Percentiles rank a stretch among this genome's conserved stretches.
phyloP scores from a whole-genome alignment of 305 asterid genomes.

The Plantago coronopus region DNA sequence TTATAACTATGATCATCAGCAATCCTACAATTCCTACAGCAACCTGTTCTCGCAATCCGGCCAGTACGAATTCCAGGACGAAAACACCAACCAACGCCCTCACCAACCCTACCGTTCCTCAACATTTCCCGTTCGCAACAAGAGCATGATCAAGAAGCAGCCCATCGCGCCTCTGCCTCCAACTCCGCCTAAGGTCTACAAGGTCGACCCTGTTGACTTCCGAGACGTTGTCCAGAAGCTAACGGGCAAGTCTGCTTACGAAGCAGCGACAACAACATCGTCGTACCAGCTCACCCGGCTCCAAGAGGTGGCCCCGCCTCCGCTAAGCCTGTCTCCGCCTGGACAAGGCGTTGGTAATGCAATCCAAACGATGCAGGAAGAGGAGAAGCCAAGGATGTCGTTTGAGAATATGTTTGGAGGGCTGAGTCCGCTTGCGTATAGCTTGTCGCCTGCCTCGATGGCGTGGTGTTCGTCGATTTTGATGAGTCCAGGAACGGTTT shows the following conservation, averaged over 20 bases:
- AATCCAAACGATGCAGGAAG: background rate
- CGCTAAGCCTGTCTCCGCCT: constrained; percentile 31
- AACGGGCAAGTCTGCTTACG: constrained; percentile 28
- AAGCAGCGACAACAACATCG: constrained; percentile 1
- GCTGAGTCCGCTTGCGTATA: constrained; percentile 34
- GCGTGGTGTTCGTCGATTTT: constrained; percentile 43
- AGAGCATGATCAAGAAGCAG: constrained; percentile 22
- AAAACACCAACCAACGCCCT: background rate
- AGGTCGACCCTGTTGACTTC: constrained; percentile 36
- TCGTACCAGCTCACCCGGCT: constrained; percentile 29
- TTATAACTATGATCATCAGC: background rate
- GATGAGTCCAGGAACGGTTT: constrained; percentile 35
- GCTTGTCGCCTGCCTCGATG: constrained; percentile 37
- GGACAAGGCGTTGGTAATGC: background rate
- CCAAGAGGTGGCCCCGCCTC: constrained; percentile 63
- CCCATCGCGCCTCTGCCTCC: constrained; percentile 41
- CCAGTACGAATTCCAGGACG: background rate
- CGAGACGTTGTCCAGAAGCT: constrained; percentile 45
- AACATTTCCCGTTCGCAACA: constrained; percentile 33
- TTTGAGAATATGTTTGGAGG: constrained; percentile 25
- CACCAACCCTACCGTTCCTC: constrained; percentile 30
- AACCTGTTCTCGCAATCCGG: background rate
- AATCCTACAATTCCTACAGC: background rate
- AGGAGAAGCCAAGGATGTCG: constrained; percentile 12
- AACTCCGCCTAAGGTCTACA: constrained; percentile 37